Percentiles rank a stretch among this genome's conserved stretches.
These are phyloP conservation scores for Trametes meyenii DNA, from an alignment of 768 basidiomycete genomes.

Conservation along the genomic window DNA sequence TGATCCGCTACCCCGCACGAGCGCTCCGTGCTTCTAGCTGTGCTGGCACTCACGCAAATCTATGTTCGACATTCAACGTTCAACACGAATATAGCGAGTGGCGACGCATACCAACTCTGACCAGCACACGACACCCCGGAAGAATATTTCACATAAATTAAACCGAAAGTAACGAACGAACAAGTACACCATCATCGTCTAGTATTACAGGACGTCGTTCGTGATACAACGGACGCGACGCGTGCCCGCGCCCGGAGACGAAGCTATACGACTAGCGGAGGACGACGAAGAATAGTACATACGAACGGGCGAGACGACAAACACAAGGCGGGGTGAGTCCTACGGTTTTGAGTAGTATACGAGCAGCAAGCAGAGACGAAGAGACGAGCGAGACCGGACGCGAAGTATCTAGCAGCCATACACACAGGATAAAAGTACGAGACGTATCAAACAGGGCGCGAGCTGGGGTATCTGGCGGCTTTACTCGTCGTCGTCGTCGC, in stretches of 20 bases:
- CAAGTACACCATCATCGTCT: slow-evolving; percentile 27
- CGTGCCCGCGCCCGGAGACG: slow-evolving; percentile 21
- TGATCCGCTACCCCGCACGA: slow-evolving; percentile 12
- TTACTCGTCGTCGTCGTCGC: slow-evolving; percentile 50
- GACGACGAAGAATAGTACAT: slow-evolving; percentile 19
- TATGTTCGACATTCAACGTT: no score
- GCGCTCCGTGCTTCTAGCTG: slow-evolving; percentile 7
- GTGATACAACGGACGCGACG: slow-evolving; percentile 22
- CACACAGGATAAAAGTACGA: slow-evolving; percentile 8
- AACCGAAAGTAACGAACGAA: slow-evolving; percentile 20
- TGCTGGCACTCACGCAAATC: background rate
- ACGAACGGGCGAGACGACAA: slow-evolving; percentile 6
- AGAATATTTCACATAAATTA: slow-evolving; percentile 17
- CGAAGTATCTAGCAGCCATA: slow-evolving; percentile 21
- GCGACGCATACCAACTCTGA: no score
- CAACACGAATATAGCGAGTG: no score
- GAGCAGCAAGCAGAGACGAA: slow-evolving; percentile 14
- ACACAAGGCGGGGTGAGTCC: slow-evolving; percentile 8
- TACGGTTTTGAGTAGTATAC: slow-evolving; percentile 25
- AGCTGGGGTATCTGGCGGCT: background rate
- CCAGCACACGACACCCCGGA: background rate
- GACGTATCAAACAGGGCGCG: background rate
- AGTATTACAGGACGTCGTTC: slow-evolving; percentile 28
- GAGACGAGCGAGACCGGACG: slow-evolving; percentile 2
- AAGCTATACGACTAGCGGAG: slow-evolving; percentile 26